Percentiles rank a stretch among this genome's conserved stretches.
These are phyloP conservation scores for Corchorus capsularis DNA, from an alignment of 345 rosid species.

Conservation along the genomic window DNA sequence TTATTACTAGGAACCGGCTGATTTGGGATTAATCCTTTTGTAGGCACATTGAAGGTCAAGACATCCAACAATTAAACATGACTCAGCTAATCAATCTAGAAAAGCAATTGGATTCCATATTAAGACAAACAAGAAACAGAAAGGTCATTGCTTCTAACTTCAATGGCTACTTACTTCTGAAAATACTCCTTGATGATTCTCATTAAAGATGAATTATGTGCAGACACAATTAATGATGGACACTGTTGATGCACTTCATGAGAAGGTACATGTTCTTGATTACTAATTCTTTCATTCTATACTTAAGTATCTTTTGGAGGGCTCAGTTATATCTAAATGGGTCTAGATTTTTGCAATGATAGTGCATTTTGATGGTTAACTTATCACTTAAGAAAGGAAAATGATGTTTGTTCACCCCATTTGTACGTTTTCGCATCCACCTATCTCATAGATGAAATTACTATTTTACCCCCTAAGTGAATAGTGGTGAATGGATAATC, in stretches of 20 bases:
- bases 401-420: too few relatives aligned
- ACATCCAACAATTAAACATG: neutral
- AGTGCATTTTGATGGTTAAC: too few relatives aligned
- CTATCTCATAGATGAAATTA: too few relatives aligned
- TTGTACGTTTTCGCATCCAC: too few relatives aligned
- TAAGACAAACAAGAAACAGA: neutral
- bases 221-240: slow-evolving; percentile 17
- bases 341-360: too few relatives aligned
- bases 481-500: neutral
- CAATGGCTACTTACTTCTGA: neutral
- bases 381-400: too few relatives aligned
- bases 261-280: slow-evolving; percentile 8
- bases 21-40: neutral
- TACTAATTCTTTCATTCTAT: neutral
- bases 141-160: neutral
- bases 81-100: slow-evolving; percentile 9
- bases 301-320: neutral
- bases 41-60: neutral
- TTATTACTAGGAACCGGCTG: neutral
- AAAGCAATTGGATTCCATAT: neutral
- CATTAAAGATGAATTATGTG: neutral
- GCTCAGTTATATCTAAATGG: too few relatives aligned
- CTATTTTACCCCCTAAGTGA: too few relatives aligned
- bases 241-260: neutral
- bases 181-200: neutral